These are phyloP conservation scores for Coemansia sp. DNA, from an alignment of 192 early-diverging fungal genomes.

Conservation along the genomic window DNA sequence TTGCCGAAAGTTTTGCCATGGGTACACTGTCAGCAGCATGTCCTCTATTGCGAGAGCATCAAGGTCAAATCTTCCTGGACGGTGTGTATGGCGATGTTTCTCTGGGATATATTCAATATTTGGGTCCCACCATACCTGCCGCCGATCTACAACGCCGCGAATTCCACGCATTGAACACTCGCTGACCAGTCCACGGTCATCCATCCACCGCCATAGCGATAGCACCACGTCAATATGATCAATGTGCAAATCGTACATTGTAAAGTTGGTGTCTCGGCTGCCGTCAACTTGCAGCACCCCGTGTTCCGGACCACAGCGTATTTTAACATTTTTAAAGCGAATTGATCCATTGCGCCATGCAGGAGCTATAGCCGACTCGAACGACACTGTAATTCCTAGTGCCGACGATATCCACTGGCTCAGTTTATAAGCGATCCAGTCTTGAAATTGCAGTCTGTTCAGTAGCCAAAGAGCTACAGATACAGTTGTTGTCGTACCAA, in stretches of 20 bases:
- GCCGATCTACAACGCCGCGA: slow-evolving; percentile 81
- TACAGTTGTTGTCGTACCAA: slow-evolving; percentile 87
- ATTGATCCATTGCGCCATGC: slow-evolving; percentile 90
- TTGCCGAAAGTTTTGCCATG: slow-evolving; percentile 76
- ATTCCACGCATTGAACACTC: slow-evolving; percentile 82
- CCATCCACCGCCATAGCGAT: slow-evolving; percentile 84
- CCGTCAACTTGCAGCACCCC: slow-evolving; percentile 17
- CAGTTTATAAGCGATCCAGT: slow-evolving; percentile 76
- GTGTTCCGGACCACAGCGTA: slow-evolving; percentile 54
- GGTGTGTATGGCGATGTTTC: slow-evolving; percentile 59
- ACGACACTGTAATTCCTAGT: slow-evolving; percentile 79
- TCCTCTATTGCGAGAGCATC: slow-evolving; percentile 81
- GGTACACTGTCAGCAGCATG: slow-evolving; percentile 78
- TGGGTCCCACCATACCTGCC: slow-evolving; percentile 75
- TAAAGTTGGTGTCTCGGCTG: slow-evolving; percentile 72
- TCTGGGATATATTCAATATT: slow-evolving; percentile 59
- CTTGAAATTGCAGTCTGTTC: slow-evolving; percentile 83
- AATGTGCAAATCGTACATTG: slow-evolving; percentile 81
- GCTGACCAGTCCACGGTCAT: slow-evolving; percentile 79
- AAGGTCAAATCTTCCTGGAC: slow-evolving; percentile 82
- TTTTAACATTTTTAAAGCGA: slow-evolving; percentile 77
- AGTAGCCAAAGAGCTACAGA: slow-evolving; percentile 74
- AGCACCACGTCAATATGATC: slow-evolving; percentile 80
- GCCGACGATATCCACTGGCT: slow-evolving; percentile 73
- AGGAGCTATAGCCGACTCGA: slow-evolving; percentile 89